Evolutionary conservation across 2,329 filamentous ascomycete genomes (phyloP), one percentile per base, ranked within the genome.

Genomic region (Pyricularia pennisetigena): DNA sequence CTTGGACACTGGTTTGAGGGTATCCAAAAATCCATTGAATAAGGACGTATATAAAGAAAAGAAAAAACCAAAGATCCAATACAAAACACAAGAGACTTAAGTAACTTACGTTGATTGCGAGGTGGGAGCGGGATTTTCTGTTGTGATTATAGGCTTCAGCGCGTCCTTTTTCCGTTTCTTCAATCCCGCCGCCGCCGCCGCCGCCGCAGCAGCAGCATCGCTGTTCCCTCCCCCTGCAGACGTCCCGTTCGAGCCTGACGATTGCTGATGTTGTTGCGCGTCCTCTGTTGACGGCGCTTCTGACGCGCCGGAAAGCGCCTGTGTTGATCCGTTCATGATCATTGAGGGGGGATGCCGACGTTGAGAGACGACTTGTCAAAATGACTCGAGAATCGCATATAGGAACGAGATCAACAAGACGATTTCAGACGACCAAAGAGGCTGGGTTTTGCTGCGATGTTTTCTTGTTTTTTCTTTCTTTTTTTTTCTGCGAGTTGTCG

Each of bases 81-180:
- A 35, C 32, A 68, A n/a, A 65, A 66, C 32, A 35, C 61, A 70
- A 32, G 35, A 66, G 64, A 70, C 41, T 67, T 68, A 68, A 3
- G n/a, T 20, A n/a, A 49, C 41, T 49, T n/a, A 49, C 41, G 16
- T 16, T 49, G 41, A n/a, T 49, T 49, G 41, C 41, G 41, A 49
- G 16, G 14, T 49, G 41, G 41, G 20, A 30, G 29, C 35, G 23
- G 75, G 71, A 64, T 74, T 79, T 76, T 91, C 89, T 69, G 85
- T 90, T 59, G 89, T 92, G 78, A 92, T 90, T 75, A 92, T 92
- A 74, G 90, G 90, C 80, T 91, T 91, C 72, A 91, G 80, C 68
- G 84, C 85, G 61, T 89, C 88, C 83, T 92, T 92, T 82, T 90
- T 89, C 75, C 89, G 85, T 83, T 92, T 92, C 83, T 91, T 92